phyloP scores from a whole-genome alignment of 31 red algal species.

The Bonnemaisonia californica region DNA sequence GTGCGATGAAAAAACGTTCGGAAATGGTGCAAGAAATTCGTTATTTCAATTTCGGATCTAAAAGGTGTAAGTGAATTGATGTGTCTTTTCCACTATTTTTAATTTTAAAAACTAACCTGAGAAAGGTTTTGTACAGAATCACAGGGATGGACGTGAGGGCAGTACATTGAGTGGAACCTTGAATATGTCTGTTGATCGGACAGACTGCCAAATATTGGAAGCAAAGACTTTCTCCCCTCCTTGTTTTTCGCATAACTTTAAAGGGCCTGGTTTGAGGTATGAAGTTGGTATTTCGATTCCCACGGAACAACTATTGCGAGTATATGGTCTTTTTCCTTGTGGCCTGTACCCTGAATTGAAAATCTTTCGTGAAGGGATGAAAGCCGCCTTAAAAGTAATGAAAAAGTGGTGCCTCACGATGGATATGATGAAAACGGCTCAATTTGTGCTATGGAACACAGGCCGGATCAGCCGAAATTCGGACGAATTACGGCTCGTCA shows the following conservation, averaged over 20 bases:
- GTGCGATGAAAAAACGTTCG: slow-evolving; percentile 8
- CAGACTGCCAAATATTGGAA: too few relatives aligned
- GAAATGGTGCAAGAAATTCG: slow-evolving; percentile 23
- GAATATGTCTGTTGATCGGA: too few relatives aligned
- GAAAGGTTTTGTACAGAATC: too few relatives aligned
- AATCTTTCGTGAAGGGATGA: not conserved
- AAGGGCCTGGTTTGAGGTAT: slow-evolving; percentile 17
- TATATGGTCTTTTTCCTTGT: too few relatives aligned
- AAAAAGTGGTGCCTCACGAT: not conserved
- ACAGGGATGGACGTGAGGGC: not conserved
- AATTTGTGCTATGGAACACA: too few relatives aligned
- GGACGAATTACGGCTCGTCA: too few relatives aligned
- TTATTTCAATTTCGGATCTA: not conserved
- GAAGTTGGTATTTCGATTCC: slow-evolving; percentile 15
- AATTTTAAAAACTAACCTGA: too few relatives aligned
- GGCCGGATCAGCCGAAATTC: too few relatives aligned
- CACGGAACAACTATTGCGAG: too few relatives aligned
- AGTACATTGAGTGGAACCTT: not conserved
- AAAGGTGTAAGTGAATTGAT: not conserved
- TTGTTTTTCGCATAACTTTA: too few relatives aligned
- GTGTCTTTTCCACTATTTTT: too few relatives aligned
- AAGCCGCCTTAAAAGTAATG: not conserved
- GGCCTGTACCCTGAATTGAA: not conserved
- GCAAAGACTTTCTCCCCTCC: too few relatives aligned
- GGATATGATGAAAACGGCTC: not conserved